Percentiles rank a stretch among this genome's conserved stretches.
Conservation (phyloP, 352 stramenopile genomes). For the Elongisporangium prolatum region DNA sequence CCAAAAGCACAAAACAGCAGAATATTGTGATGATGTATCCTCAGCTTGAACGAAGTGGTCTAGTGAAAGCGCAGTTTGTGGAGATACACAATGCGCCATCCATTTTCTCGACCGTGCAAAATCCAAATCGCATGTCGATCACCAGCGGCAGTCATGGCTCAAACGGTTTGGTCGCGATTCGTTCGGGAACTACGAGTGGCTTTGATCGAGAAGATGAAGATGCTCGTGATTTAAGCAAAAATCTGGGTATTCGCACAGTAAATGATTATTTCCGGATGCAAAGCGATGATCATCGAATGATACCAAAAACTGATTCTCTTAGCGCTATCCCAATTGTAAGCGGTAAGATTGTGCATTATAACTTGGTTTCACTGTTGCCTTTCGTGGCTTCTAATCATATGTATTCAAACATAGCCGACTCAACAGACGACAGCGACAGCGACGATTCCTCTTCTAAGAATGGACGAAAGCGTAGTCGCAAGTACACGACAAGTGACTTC, state of each 20-base stretch:
- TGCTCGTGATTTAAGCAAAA: slow-evolving; percentile 3
- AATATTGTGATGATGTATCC: slow-evolving; percentile 47
- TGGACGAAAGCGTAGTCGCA: slow-evolving; percentile 36
- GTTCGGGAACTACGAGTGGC: not conserved
- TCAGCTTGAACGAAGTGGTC: slow-evolving; percentile 13
- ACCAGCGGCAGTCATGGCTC: not conserved
- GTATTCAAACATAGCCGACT: slow-evolving; percentile 1
- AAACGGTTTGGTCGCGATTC: not conserved
- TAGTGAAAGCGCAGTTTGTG: slow-evolving; percentile 27
- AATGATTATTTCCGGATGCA: slow-evolving; percentile 60
- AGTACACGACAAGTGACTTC: slow-evolving; percentile 74
- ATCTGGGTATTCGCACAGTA: slow-evolving; percentile 27
- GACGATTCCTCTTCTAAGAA: slow-evolving; percentile 30
- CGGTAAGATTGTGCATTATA: not conserved
- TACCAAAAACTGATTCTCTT: not conserved
- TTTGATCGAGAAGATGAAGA: slow-evolving; percentile 26
- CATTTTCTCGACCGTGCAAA: slow-evolving; percentile 7
- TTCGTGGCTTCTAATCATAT: not conserved
- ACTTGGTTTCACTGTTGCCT: not conserved
- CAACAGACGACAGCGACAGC: slow-evolving; percentile 42
- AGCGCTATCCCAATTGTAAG: not conserved
- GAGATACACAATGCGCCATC: slow-evolving; percentile 45
- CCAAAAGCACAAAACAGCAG: not conserved
- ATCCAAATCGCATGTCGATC: not conserved
- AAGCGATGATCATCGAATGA: not conserved